phyloP scores from a whole-genome alignment of 2,329 filamentous ascomycete genomes.

The Colletotrichum ledebouriae region DNA sequence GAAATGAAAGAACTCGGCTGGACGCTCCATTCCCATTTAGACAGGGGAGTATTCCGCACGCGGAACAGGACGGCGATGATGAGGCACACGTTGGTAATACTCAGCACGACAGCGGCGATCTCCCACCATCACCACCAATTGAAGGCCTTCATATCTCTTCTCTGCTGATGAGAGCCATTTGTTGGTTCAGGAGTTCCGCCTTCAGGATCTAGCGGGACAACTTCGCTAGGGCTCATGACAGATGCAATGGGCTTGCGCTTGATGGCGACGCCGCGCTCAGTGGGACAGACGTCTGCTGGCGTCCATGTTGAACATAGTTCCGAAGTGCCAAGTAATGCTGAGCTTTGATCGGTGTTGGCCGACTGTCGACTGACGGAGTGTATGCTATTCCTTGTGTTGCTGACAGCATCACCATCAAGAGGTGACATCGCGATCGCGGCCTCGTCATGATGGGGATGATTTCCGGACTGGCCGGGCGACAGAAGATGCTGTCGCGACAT shows the following conservation, averaged over 20 bases:
- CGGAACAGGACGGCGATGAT: slow-evolving; percentile 28
- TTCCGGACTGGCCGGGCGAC: too few species aligned
- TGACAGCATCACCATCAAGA: too few species aligned
- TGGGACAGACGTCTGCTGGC: too few species aligned
- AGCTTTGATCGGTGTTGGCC: too few species aligned
- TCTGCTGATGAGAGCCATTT: background rate
- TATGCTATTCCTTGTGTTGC: too few species aligned
- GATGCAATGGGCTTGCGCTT: slow-evolving; percentile 1
- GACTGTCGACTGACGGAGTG: too few species aligned
- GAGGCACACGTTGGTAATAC: slow-evolving; percentile 25
- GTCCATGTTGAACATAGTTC: too few species aligned
- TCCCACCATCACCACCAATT: slow-evolving; percentile 40
- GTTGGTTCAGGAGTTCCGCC: background rate
- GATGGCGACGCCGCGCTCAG: background rate
- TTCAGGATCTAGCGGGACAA: background rate
- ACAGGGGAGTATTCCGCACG: slow-evolving; percentile 14
- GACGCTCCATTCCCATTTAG: slow-evolving; percentile 39
- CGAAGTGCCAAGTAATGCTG: too few species aligned
- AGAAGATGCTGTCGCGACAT: too few species aligned
- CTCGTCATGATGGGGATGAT: too few species aligned
- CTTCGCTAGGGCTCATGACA: background rate
- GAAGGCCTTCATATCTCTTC: slow-evolving; percentile 4
- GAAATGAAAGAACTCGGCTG: slow-evolving; percentile 52
- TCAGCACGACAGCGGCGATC: slow-evolving; percentile 25
- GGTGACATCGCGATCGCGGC: too few species aligned